Percentiles rank a stretch among this genome's conserved stretches.
phyloP scores from a whole-genome alignment of 345 rosid species.

The Murraya koenigii region DNA sequence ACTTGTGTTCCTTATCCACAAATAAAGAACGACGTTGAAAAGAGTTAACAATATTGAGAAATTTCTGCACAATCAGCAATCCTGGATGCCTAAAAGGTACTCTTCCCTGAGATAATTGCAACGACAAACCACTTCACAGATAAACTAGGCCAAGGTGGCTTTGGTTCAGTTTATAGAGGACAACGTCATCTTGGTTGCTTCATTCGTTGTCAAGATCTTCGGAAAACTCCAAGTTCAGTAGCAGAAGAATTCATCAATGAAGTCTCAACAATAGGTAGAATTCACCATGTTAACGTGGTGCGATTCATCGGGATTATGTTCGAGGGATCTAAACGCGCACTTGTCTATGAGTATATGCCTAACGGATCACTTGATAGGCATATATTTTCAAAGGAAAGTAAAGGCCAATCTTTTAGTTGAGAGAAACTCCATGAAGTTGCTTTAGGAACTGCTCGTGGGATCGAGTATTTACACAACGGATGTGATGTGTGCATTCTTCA shows the following conservation, averaged over 20 bases:
- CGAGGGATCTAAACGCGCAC: conserved; percentile 4
- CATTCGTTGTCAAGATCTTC: conserved; percentile 6
- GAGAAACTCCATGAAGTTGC: conserved; percentile 19
- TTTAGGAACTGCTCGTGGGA: conserved; percentile 27
- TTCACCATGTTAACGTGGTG: conserved; percentile 13
- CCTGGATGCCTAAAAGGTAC: conserved; percentile 9
- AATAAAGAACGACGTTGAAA: not conserved
- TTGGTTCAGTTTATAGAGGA: conserved; percentile 2
- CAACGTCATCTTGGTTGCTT: not conserved
- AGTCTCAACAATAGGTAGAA: conserved; percentile 8
- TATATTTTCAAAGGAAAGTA: not conserved
- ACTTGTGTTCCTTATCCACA: not conserved
- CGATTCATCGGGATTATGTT: not conserved
- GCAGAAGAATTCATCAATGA: conserved; percentile 15
- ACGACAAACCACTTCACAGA: not conserved
- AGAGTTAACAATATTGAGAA: not conserved
- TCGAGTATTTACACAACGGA: conserved; percentile 26
- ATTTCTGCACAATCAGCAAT: conserved; percentile 5
- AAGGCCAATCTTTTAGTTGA: not conserved
- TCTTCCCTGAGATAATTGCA: not conserved
- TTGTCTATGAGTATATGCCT: conserved; percentile 13
- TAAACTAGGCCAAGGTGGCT: conserved; percentile 12
- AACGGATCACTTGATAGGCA: conserved; percentile 12
- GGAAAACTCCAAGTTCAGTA: conserved; percentile 1
- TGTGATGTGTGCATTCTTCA: conserved; percentile 28